A percentile compares a stretch with the other conserved stretches of the same genome.
These are phyloP conservation scores for Herpotrichia juniperi DNA, from an alignment of 2,329 filamentous ascomycete genomes.

Conservation along the genomic window DNA sequence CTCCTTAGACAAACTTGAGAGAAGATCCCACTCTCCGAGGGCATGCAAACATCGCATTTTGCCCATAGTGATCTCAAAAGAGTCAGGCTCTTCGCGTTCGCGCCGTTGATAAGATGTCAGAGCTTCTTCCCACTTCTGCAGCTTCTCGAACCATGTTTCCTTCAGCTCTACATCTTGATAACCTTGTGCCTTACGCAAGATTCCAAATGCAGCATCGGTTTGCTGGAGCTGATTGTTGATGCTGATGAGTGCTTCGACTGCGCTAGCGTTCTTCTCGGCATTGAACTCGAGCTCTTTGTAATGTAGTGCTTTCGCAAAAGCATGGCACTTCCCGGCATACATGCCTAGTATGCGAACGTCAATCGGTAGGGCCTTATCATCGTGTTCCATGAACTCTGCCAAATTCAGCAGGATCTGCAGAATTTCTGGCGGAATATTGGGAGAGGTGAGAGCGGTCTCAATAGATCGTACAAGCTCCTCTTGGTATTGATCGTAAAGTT, in stretches of 20 bases:
- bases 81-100: conserved; percentile 72
- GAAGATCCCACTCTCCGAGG: conserved; percentile 93
- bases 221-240: conserved; percentile 99
- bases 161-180: conserved; percentile 96
- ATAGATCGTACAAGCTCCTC: conserved; percentile 96
- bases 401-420: conserved; percentile 92
- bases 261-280: conserved; percentile 93
- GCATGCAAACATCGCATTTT: conserved; percentile 99
- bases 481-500: conserved; percentile 95
- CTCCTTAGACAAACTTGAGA: conserved; percentile 86
- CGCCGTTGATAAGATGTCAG: conserved; percentile 89
- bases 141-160: conserved; percentile 98
- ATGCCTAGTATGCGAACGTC: conserved; percentile 94
- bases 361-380: conserved; percentile 96
- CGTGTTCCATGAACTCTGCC: conserved; percentile 99
- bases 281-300: conserved; percentile 99
- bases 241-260: conserved; percentile 95
- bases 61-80: conserved; percentile 96
- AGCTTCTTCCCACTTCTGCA: conserved; percentile 98
- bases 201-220: conserved; percentile 97
- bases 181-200: conserved; percentile 91
- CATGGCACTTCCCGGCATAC: conserved; percentile 95
- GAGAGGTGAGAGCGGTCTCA: conserved; percentile 91
- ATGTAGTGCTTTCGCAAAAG: conserved; percentile 95
- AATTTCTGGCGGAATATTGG: conserved; percentile 94